These are phyloP conservation scores for Hydrangea macrophylla DNA, from an alignment of 148 eudicot species.

Conservation along the genomic window DNA sequence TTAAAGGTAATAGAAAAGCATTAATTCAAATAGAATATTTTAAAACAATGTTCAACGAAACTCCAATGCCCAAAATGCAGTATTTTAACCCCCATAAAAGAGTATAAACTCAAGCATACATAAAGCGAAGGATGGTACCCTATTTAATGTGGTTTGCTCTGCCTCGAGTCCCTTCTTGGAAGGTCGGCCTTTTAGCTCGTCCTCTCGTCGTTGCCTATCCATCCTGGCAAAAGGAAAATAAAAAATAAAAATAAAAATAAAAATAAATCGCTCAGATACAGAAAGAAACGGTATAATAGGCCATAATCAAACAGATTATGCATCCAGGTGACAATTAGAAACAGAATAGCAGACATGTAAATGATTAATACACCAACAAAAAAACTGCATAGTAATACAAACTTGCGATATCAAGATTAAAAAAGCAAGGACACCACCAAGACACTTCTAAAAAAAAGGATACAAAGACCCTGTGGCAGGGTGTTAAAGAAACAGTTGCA, in stretches of 20 bases:
- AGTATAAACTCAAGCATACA: not conserved
- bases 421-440: not conserved
- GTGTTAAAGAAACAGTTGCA: not conserved
- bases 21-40: not conserved
- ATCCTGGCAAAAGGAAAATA: conserved; percentile 74
- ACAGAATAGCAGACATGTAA: not conserved
- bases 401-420: not conserved
- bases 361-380: not conserved
- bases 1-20: conserved; percentile 10
- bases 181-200: conserved; percentile 70
- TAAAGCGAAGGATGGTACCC: conserved; percentile 41
- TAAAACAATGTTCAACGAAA: not conserved
- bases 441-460: not conserved
- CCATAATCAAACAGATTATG: not conserved
- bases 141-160: conserved; percentile 74
- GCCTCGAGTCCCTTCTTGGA: conserved; percentile 72
- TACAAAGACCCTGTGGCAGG: not conserved
- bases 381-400: not conserved
- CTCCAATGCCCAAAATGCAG: not conserved
- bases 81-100: not conserved
- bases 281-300: conserved; percentile 1
- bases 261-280: conserved; percentile 5
- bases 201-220: conserved; percentile 98
- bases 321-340: not conserved
- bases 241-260: too few relatives aligned